These are phyloP conservation scores for Verticillium nubilum DNA, from an alignment of 2,329 filamentous ascomycete genomes.

Conservation along the genomic window DNA sequence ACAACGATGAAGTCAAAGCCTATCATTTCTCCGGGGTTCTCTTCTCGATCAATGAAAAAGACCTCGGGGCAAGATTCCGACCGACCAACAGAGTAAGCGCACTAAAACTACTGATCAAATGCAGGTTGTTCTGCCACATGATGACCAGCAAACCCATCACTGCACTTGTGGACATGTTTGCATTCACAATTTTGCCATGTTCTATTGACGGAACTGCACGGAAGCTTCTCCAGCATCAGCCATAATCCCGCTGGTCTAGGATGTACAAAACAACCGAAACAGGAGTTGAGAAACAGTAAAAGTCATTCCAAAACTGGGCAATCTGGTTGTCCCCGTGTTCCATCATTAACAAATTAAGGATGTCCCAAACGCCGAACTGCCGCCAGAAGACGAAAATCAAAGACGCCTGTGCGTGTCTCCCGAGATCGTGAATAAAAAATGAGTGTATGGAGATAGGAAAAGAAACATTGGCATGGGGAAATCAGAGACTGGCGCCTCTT, in stretches of 20 bases:
- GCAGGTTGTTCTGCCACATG: too few species aligned
- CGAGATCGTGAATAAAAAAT: slow-evolving; percentile 1
- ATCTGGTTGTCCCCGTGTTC: not conserved
- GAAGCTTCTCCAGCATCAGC: not conserved
- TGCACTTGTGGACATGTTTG: too few species aligned
- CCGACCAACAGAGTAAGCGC: too few species aligned
- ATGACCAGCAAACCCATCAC: too few species aligned
- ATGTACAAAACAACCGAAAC: not conserved
- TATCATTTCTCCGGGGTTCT: not conserved
- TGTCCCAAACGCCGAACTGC: not conserved
- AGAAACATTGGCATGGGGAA: too few species aligned
- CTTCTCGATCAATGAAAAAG: not conserved
- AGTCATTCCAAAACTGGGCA: not conserved
- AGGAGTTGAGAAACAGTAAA: too few species aligned
- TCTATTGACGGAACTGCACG: too few species aligned
- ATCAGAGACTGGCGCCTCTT: too few species aligned
- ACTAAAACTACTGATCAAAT: too few species aligned
- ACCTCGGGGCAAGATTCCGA: too few species aligned
- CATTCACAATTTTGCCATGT: too few species aligned
- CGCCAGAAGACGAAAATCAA: not conserved
- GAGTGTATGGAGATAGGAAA: not conserved
- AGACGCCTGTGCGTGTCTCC: not conserved
- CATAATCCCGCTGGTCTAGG: not conserved
- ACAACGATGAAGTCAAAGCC: not conserved
- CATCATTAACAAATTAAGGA: not conserved